Percentiles rank a stretch among this genome's conserved stretches.
These are phyloP conservation scores for Dioscorea dumetorum DNA, from an alignment of 106 monocot genomes.

Conservation along the genomic window DNA sequence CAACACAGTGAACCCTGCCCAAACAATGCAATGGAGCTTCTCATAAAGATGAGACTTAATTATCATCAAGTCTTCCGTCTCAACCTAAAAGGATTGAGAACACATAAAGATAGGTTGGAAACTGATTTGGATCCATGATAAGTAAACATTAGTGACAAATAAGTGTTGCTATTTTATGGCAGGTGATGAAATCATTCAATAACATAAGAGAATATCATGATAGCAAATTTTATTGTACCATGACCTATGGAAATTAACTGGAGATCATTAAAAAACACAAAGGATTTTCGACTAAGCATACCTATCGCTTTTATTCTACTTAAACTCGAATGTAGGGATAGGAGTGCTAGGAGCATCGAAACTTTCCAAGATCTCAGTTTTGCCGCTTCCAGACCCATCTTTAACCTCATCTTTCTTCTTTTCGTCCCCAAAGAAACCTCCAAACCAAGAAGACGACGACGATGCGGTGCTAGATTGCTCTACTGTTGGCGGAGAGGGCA, in stretches of 20 bases:
- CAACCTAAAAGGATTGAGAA: too few relatives aligned
- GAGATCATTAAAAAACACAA: not conserved
- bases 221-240: not conserved
- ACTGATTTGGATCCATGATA: too few relatives aligned
- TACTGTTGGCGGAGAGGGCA: not conserved
- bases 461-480: not conserved
- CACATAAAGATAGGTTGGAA: too few relatives aligned
- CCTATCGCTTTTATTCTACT: slow-evolving; percentile 18
- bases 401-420: slow-evolving; percentile 31
- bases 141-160: not conserved
- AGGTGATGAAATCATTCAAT: not conserved
- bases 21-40: too few relatives aligned
- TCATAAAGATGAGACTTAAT: too few relatives aligned
- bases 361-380: slow-evolving; percentile 49
- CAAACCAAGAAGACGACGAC: slow-evolving; percentile 44
- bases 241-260: not conserved
- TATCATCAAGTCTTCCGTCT: too few relatives aligned
- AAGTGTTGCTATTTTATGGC: not conserved
- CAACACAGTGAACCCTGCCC: too few relatives aligned
- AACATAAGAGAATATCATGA: not conserved
- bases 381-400: slow-evolving; percentile 7
- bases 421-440: slow-evolving; percentile 42
- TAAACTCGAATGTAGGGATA: slow-evolving; percentile 53
- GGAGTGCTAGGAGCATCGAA: slow-evolving; percentile 40
- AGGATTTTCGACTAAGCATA: not conserved